phyloP scores from a whole-genome alignment of 176 grass and related monocot genomes.

The Neostapfia colusana region DNA sequence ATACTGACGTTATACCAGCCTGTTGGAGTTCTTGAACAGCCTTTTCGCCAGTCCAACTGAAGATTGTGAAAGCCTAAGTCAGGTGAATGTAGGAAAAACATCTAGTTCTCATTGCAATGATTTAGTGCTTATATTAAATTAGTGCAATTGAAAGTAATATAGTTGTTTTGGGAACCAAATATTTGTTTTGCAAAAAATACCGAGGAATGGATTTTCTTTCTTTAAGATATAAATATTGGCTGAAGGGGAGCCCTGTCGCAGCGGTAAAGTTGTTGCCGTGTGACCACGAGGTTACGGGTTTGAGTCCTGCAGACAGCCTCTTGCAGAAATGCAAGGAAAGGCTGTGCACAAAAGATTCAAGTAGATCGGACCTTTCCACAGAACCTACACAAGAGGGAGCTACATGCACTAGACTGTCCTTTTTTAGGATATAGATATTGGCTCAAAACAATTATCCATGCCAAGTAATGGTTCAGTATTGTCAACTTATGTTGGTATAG shows the following conservation, averaged over 20 bases:
- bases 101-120: not conserved
- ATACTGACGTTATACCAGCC: constrained; percentile 65
- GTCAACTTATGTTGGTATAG: constrained; percentile 1
- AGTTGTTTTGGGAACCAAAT: not conserved
- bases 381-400: too few relatives aligned
- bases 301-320: too few relatives aligned
- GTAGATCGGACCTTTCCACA: too few relatives aligned
- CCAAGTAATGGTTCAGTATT: not conserved
- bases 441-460: not conserved
- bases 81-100: constrained; percentile 22
- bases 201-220: not conserved
- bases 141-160: not conserved
- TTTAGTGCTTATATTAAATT: constrained; percentile 15
- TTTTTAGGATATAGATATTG: constrained; percentile 1
- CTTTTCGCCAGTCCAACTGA: constrained; percentile 90
- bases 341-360: too few relatives aligned
- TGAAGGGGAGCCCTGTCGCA: too few relatives aligned
- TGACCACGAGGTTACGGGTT: too few relatives aligned
- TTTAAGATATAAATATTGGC: not conserved
- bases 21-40: constrained; percentile 70
- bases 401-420: too few relatives aligned
- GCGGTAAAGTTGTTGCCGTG: too few relatives aligned
- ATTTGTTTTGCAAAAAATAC: not conserved
- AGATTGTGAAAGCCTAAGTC: constrained; percentile 46
- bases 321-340: too few relatives aligned